phyloP scores from a whole-genome alignment of 768 basidiomycete genomes.

The Psilocybe azurescens region DNA sequence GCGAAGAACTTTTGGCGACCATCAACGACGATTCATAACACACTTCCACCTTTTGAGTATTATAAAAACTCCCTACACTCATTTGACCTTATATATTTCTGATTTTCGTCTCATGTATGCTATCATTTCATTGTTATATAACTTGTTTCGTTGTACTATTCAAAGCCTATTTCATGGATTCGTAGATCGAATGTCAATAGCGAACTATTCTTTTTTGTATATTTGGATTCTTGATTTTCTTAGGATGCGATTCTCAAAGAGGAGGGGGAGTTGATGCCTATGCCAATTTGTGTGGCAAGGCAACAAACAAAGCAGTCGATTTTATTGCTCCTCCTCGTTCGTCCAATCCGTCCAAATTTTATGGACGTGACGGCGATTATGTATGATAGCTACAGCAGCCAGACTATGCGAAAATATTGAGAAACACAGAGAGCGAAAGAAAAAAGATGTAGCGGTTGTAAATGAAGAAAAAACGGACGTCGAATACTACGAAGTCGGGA shows the following conservation, averaged over 20 bases:
- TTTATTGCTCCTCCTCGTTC: slow-evolving; percentile 26
- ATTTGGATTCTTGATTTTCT: neutral
- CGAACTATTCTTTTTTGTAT: neutral
- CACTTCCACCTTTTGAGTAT: neutral
- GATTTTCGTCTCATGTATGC: neutral
- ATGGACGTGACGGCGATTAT: slow-evolving; percentile 10
- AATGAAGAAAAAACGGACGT: slow-evolving; percentile 20
- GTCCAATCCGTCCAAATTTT: slow-evolving; percentile 16
- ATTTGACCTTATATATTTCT: neutral
- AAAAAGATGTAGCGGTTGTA: slow-evolving; percentile 25
- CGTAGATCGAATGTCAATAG: neutral
- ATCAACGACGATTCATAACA: slow-evolving; percentile 13
- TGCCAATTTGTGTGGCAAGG: slow-evolving; percentile 22
- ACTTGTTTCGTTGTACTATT: neutral
- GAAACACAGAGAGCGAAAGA: slow-evolving; percentile 14
- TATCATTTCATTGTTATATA: neutral
- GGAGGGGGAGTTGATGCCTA: slow-evolving; percentile 20
- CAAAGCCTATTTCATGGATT: neutral
- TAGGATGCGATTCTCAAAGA: neutral
- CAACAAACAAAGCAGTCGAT: slow-evolving; percentile 20
- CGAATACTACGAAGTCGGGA: slow-evolving; percentile 9
- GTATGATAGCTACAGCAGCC: slow-evolving; percentile 17
- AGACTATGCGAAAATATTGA: slow-evolving; percentile 10
- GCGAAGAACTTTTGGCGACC: slow-evolving; percentile 34
- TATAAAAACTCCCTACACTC: slow-evolving; percentile 5